phyloP scores from a whole-genome alignment of 2,329 filamentous ascomycete species.

The Aphanoascus verrucosus region DNA sequence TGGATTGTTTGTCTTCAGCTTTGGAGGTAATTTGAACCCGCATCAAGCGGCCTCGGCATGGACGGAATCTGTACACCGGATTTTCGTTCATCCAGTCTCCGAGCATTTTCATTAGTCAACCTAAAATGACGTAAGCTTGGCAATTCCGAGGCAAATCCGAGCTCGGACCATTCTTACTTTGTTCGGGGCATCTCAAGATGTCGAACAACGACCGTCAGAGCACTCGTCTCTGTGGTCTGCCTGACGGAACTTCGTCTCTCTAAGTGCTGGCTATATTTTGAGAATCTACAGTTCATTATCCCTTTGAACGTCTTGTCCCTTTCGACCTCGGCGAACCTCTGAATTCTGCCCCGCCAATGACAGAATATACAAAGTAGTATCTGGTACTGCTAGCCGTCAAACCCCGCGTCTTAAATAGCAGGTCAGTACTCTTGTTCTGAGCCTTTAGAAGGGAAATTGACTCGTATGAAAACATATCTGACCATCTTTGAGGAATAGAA shows the following conservation, averaged over 20 bases:
- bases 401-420: background rate
- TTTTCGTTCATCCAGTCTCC: background rate
- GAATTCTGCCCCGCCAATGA: conserved; percentile 16
- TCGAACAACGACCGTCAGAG: background rate
- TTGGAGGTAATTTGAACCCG: too few species aligned
- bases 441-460: background rate
- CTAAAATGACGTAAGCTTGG: conserved; percentile 4
- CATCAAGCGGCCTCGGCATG: background rate
- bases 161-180: background rate
- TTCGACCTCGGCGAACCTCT: background rate
- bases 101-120: background rate
- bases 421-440: background rate
- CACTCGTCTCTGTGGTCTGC: background rate
- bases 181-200: background rate
- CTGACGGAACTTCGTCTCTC: background rate
- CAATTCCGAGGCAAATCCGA: conserved; percentile 3
- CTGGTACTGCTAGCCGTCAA: conserved; percentile 10
- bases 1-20: background rate
- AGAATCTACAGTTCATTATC: background rate
- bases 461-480: background rate
- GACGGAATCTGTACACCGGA: background rate
- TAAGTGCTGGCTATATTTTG: background rate
- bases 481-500: background rate
- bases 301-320: background rate
- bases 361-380: conserved; percentile 16